phyloP scores from a whole-genome alignment of 2,329 filamentous ascomycete species.

The Catunica adiposa region DNA sequence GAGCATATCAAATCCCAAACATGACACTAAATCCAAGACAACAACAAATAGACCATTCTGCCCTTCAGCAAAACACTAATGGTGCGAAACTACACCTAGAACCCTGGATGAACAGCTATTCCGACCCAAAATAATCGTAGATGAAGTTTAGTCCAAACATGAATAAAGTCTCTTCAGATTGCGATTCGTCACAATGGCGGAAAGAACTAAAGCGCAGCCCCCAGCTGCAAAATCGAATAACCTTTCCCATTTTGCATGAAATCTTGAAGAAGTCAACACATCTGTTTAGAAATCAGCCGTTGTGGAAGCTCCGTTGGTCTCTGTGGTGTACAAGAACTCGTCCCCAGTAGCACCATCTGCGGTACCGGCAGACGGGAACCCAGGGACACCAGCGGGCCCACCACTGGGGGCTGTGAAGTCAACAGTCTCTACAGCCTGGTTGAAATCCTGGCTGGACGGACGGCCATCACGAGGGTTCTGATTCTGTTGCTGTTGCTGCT shows the following conservation, averaged over 20 bases:
- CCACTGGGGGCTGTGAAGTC: constrained; percentile 15
- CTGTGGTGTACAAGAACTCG: constrained; percentile 4
- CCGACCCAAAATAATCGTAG: no score
- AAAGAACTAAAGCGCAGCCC: no score
- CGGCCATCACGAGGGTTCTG: constrained; percentile 10
- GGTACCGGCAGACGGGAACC: constrained; percentile 19
- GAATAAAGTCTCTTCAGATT: no score
- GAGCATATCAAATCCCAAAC: background rate
- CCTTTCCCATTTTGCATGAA: no score
- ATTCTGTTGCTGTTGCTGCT: constrained; percentile 5
- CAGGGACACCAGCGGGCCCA: constrained; percentile 14
- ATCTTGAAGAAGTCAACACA: no score
- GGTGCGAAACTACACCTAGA: no score
- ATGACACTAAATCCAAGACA: background rate
- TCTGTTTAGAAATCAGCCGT: background rate
- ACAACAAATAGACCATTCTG: background rate
- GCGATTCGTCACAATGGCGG: no score
- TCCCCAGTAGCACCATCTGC: background rate
- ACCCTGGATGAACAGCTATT: no score
- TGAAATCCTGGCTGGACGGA: constrained; percentile 10
- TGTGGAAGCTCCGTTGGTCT: background rate
- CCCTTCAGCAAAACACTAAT: no score
- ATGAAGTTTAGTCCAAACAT: no score
- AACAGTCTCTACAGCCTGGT: background rate
- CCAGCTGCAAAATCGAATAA: no score